phyloP scores from a whole-genome alignment of 202 grass and related monocot genomes.

The Setaria viridis region DNA sequence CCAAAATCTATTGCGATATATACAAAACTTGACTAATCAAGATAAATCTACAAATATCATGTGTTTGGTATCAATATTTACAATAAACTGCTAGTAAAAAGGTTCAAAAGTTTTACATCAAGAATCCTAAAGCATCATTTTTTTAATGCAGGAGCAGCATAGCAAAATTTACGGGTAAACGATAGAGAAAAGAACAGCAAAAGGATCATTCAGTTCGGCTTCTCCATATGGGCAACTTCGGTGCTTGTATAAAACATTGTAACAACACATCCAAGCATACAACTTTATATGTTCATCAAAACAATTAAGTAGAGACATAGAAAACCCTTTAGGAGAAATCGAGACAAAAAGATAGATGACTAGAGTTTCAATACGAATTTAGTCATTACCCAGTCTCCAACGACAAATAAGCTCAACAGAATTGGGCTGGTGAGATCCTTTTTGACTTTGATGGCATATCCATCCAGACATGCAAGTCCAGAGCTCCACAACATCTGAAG shows the following conservation, averaged over 20 bases:
- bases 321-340: background rate
- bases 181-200: background rate
- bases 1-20: background rate
- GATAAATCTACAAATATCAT: background rate
- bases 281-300: background rate
- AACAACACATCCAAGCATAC: background rate
- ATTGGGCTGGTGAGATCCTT: slow-evolving; percentile 76
- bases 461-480: slow-evolving; percentile 89
- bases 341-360: background rate
- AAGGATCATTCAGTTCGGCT: slow-evolving; percentile 9
- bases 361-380: slow-evolving; percentile 11
- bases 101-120: slow-evolving; percentile 10
- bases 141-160: background rate
- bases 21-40: background rate
- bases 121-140: slow-evolving; percentile 1
- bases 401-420: slow-evolving; percentile 85
- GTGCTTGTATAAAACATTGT: background rate
- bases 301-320: background rate
- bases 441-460: slow-evolving; percentile 68
- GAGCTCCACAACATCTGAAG: slow-evolving; percentile 92
- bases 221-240: background rate
- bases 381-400: slow-evolving; percentile 90
- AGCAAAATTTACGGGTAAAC: background rate
- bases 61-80: background rate
- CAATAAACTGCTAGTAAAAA: background rate